phyloP scores from a whole-genome alignment of 2,329 filamentous ascomycete genomes.

The Diaporthe sp. region DNA sequence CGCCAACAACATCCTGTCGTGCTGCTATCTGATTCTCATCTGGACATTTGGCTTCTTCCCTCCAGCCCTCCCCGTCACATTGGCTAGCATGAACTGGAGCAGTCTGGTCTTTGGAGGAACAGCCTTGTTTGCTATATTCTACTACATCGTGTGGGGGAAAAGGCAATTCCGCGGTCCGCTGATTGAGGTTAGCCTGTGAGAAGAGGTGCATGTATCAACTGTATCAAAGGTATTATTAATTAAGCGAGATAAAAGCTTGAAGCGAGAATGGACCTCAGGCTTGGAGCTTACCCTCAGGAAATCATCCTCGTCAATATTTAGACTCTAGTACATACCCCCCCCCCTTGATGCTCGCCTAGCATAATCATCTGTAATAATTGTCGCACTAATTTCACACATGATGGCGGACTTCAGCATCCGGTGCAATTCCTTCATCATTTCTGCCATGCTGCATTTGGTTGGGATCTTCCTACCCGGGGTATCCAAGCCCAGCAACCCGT shows the following conservation, averaged over 20 bases:
- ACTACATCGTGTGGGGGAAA: constrained; percentile 54
- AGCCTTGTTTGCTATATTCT: constrained; percentile 56
- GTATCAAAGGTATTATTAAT: too few species aligned
- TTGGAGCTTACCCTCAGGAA: too few species aligned
- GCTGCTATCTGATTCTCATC: constrained; percentile 62
- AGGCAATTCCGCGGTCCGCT: constrained; percentile 59
- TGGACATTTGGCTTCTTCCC: constrained; percentile 68
- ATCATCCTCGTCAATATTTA: too few species aligned
- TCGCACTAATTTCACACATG: too few species aligned
- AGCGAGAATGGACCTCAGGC: too few species aligned
- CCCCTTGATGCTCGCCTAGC: too few species aligned
- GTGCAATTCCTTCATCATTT: neutral
- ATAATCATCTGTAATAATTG: too few species aligned
- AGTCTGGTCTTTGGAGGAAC: constrained; percentile 55
- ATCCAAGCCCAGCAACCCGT: neutral
- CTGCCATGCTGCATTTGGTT: neutral
- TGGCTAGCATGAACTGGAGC: constrained; percentile 58
- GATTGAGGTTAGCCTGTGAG: constrained; percentile 1
- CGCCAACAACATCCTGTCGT: constrained; percentile 64
- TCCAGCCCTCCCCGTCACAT: constrained; percentile 44
- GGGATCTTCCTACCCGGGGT: neutral
- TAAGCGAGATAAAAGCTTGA: too few species aligned
- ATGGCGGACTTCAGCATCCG: too few species aligned
- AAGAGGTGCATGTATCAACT: too few species aligned
- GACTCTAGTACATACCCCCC: too few species aligned